phyloP scores from a whole-genome alignment of 768 basidiomycete genomes.

The Amanita phalloides region DNA sequence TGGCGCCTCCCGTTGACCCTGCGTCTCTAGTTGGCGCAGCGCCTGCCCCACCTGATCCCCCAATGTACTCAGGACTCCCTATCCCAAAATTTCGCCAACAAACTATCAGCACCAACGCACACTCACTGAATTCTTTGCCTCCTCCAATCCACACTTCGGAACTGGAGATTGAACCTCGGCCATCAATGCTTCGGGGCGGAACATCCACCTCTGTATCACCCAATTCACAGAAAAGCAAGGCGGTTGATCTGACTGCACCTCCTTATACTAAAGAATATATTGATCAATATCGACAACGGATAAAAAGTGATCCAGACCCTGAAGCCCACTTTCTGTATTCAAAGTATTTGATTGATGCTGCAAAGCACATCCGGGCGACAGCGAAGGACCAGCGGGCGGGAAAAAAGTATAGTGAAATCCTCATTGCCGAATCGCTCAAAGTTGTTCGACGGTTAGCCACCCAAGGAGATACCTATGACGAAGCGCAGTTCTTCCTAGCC shows the following conservation, averaged over 20 bases:
- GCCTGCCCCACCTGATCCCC: slow-evolving; percentile 13
- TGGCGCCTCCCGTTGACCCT: slow-evolving; percentile 48
- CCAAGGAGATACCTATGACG: slow-evolving; percentile 84
- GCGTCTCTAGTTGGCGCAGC: slow-evolving; percentile 7
- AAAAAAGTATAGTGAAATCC: slow-evolving; percentile 81
- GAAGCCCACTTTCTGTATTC: slow-evolving; percentile 97
- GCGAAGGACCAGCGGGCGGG: slow-evolving; percentile 74
- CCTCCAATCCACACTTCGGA: slow-evolving; percentile 11
- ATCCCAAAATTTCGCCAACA: not conserved
- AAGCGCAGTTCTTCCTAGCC: slow-evolving; percentile 97
- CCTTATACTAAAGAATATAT: slow-evolving; percentile 95
- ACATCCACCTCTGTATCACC: slow-evolving; percentile 17
- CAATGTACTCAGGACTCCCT: slow-evolving; percentile 4
- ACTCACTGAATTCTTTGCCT: slow-evolving; percentile 15
- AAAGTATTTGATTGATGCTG: slow-evolving; percentile 98
- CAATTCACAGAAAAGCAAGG: slow-evolving; percentile 50
- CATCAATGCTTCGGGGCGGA: slow-evolving; percentile 43
- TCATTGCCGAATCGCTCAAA: slow-evolving; percentile 85
- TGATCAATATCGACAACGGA: slow-evolving; percentile 93
- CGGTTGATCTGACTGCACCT: slow-evolving; percentile 70
- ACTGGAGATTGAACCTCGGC: slow-evolving; percentile 46
- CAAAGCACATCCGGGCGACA: slow-evolving; percentile 74
- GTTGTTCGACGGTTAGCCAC: slow-evolving; percentile 89
- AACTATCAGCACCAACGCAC: not conserved
- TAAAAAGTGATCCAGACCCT: slow-evolving; percentile 96